Base-by-base conservation (phyloP, 2,329 filamentous ascomycete genomes). In the Thielaviopsis cerberus region DNA sequence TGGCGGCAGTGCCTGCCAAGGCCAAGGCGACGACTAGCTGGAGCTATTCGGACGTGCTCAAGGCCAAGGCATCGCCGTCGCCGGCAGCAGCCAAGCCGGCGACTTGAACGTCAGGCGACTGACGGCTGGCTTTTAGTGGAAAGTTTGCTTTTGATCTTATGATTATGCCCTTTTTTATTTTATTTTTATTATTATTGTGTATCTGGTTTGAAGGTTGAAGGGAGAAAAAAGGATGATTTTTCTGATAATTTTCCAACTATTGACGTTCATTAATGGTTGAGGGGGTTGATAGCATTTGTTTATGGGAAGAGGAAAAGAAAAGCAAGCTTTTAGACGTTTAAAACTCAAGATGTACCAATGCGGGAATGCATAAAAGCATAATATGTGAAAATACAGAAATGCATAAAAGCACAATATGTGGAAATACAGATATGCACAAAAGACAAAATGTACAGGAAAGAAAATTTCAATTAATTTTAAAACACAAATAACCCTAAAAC, bases 1-100 rank as follows among this genome's bases (percentile, higher is more conserved):
- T 17, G n/a, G 37, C 37, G 2, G 37, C 41, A n/a, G n/a, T 22
- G 41, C n/a, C 41, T 17, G n/a, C 41, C 41, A 48, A 48, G 41
- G 41, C 23, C 37, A 41, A 23, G 15, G 25, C 53, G 17, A 51
- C 55, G 30, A 24, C 54, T 50, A 55, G 51, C 20, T 60, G 55
- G 52, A 60, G 59, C 41, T 60, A 60, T 45, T 57, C 59, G 22
- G 55, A 51, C n/a, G 59, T 57, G 25, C 54, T 60, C 20, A 60
- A 60, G 59, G 55, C 59, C 25, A 59, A 59, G 57, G 57, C 57
- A 4, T 52, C 34, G 5, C 51, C 52, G 20, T 45, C 55, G 4
- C 7, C 8, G 41, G n/a, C 54, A 13, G 54, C 37, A 17, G 54
- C 54, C 7, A 48, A 48, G 41, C 41, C 41, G 20, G 41, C 41